Base-by-base conservation (phyloP, 129 eudicot species). In the Heracleum sosnowskyi region DNA sequence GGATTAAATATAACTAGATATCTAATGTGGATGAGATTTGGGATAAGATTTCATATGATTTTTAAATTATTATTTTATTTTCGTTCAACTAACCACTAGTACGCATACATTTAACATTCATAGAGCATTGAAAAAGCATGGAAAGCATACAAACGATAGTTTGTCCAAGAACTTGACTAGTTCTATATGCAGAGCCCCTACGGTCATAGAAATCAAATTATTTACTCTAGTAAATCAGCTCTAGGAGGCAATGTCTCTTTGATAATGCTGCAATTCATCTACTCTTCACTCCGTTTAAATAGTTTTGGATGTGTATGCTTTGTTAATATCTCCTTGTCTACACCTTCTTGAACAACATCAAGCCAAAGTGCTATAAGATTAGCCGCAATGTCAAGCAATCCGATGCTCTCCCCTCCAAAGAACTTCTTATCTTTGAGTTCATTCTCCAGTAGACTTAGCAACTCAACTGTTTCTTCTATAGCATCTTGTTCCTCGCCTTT, bases 401-500 rank as follows among this genome's bases (percentile, higher is more conserved):
- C 76, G 2, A 72, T 72, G 1, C 22, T 72, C 34, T 72, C 76
- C 4, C 76, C 76, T 9, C 76, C 53, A 72, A 72, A 72, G 35
- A 72, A 72, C 34, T 39, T 39, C 33, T 39, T 72, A 2, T 33
- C 53, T n/a, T 24, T 1, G 3, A 72, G 76, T 40, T 72, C 76
- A 72, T n/a, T 41, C 45, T 72, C 20, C 45, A 60, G 15, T n/a
- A 72, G 0, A 24, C 15, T 39, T 5, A 72, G 57, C 9, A 4
- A 24, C 39, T 83, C 80, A 15, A 2, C 4, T 10, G 74, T 77
- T 74, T 86, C 83, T 47, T 70, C 81, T 41, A 66, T 81, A 24
- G 68, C 69, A 74, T 81, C 78, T 57, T 78, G 41, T 36, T 77
- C 86, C 20, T 72, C 53, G 4, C 82, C 86, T 55, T 46, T 63